phyloP scores from a whole-genome alignment of 306 rosid species.

The Macrotyloma uniflorum region DNA sequence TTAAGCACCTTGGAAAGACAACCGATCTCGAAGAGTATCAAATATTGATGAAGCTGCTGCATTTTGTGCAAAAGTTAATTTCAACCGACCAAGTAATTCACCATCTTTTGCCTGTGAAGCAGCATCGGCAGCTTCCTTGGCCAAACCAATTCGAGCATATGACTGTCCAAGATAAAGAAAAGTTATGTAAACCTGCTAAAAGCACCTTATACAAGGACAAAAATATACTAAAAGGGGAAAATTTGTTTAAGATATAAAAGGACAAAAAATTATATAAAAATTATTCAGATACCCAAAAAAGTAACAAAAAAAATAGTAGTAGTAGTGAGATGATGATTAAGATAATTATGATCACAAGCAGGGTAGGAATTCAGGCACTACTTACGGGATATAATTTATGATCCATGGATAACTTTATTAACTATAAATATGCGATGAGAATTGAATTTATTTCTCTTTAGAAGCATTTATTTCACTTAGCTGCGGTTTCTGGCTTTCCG shows the following conservation, averaged over 20 bases:
- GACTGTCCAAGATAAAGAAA: slow-evolving; percentile 56
- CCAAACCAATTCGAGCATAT: slow-evolving; percentile 94
- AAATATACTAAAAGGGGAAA: neutral
- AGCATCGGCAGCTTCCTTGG: slow-evolving; percentile 98
- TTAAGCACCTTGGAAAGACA: slow-evolving; percentile 78
- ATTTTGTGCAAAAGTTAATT: slow-evolving; percentile 78
- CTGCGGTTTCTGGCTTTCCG: neutral
- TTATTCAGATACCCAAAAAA: too few relatives aligned
- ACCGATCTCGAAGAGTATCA: slow-evolving; percentile 84
- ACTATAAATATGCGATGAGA: neutral
- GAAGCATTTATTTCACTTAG: neutral
- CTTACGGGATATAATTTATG: too few relatives aligned
- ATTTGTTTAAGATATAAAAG: too few relatives aligned
- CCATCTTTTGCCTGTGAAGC: slow-evolving; percentile 97
- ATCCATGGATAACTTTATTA: too few relatives aligned
- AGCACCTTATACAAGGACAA: neutral
- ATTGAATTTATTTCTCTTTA: neutral
- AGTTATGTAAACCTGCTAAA: slow-evolving; percentile 18
- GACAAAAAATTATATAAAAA: too few relatives aligned
- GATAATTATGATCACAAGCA: too few relatives aligned
- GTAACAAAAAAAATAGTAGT: too few relatives aligned
- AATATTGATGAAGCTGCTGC: slow-evolving; percentile 82
- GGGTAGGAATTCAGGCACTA: too few relatives aligned
- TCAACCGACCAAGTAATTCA: slow-evolving; percentile 90
- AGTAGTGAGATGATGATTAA: too few relatives aligned